These are phyloP conservation scores for Cryptosporidium meleagridis DNA, from an alignment of 169 alveolate species.

Conservation along the genomic window DNA sequence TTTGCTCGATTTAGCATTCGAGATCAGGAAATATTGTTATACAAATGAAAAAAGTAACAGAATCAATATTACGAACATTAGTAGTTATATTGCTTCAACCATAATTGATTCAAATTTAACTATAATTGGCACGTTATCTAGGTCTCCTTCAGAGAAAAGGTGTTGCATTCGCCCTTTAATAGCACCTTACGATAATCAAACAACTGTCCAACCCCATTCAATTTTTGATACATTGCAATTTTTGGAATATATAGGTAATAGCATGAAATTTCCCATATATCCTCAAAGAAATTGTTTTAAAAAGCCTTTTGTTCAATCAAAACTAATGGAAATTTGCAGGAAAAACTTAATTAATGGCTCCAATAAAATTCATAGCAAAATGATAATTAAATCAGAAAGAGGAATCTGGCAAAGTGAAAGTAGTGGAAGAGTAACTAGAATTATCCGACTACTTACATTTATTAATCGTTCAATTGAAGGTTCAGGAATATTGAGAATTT, in stretches of 20 bases:
- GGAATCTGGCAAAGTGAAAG: constrained; percentile 71
- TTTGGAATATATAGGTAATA: constrained; percentile 47
- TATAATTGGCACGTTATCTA: constrained; percentile 40
- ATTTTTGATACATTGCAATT: constrained; percentile 64
- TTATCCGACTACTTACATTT: constrained; percentile 38
- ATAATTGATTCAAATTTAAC: constrained; percentile 30
- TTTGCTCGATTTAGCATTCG: constrained; percentile 55
- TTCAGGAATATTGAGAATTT: constrained; percentile 51
- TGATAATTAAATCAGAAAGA: constrained; percentile 51
- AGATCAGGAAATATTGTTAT: constrained; percentile 36
- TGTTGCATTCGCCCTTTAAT: constrained; percentile 61
- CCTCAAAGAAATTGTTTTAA: constrained; percentile 64
- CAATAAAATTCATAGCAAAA: not conserved
- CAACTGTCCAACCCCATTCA: constrained; percentile 65
- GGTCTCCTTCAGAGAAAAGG: constrained; percentile 41
- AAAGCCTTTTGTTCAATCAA: constrained; percentile 50
- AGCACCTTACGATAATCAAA: constrained; percentile 46
- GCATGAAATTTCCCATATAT: constrained; percentile 68
- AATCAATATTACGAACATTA: constrained; percentile 55
- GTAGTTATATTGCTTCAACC: constrained; percentile 48
- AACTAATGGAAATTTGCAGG: constrained; percentile 44
- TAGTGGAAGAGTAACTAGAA: constrained; percentile 68
- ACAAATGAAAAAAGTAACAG: constrained; percentile 65
- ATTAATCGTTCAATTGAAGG: constrained; percentile 59
- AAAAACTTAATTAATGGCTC: not conserved